phyloP scores from a whole-genome alignment of 2,329 filamentous ascomycete genomes.

The Leptographium flavum region DNA sequence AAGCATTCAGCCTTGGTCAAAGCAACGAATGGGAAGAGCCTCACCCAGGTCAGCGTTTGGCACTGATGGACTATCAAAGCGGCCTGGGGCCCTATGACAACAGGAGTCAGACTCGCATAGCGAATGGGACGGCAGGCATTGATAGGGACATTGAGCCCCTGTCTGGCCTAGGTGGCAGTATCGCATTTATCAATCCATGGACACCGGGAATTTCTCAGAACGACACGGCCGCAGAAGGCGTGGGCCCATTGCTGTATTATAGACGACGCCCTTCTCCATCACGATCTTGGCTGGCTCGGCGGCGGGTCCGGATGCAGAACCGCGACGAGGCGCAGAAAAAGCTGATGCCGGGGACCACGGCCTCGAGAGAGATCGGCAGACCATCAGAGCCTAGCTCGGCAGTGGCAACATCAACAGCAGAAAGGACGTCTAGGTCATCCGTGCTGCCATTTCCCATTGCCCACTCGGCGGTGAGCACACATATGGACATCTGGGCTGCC shows the following conservation, averaged over 20 bases:
- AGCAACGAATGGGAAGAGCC: constrained; percentile 27
- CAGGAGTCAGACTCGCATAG: too few relatives aligned
- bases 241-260: constrained; percentile 10
- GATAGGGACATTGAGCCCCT: too few relatives aligned
- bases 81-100: background rate
- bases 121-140: too few relatives aligned
- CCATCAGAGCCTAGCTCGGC: background rate
- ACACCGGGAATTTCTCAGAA: constrained; percentile 3
- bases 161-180: background rate
- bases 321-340: background rate
- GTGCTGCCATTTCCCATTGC: background rate
- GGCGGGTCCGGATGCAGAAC: background rate
- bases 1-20: background rate
- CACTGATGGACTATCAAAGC: background rate
- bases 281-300: background rate
- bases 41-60: constrained; percentile 28
- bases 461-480: background rate
- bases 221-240: constrained; percentile 36
- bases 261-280: background rate
- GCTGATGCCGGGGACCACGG: background rate
- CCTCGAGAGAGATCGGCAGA: background rate
- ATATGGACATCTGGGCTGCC: background rate
- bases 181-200: background rate
- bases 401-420: too few relatives aligned
- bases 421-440: background rate